Base-by-base conservation (phyloP, 352 stramenopile species). In the Phytophthora colocasiae region DNA sequence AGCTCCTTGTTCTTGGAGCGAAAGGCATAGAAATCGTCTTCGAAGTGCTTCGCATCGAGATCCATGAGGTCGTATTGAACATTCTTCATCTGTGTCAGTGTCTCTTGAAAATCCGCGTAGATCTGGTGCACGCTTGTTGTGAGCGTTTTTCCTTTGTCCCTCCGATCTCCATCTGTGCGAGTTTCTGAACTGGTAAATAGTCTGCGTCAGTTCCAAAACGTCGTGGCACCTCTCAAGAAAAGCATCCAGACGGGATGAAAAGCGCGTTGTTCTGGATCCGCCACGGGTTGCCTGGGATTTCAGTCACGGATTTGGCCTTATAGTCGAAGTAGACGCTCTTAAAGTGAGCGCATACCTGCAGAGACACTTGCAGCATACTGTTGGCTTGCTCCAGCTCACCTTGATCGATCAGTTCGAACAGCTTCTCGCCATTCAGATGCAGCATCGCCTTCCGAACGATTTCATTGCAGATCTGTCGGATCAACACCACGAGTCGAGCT, bases 261-360 rank as follows among this genome's bases (percentile, higher is more conserved):
- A 98, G 44, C 11, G 92, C 91, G 48, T 97, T 97, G 71, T 97
- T 97, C 60, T 97, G 92, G 24, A 97, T 87, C 2, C 84, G 80
- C 92, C 93, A 98, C 22, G 89, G 88, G 48, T 97, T 97, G 8
- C 78, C 70, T 1, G 90, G 90, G 2, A 92, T 89, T 32, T 98
- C 88, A 0, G 77, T 69, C 4, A 82, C 78, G 0, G 90, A 93
- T 41, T 91, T 91, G 3, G 84, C 87, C 60, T 97, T 97, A 83
- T 97, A 97, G 63, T 96, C 89, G 57, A 97, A 97, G 69, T 97
- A 98, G 1, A 95, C 86, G 17, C 83, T 89, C 69, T 98, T 98
- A 60, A 97, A 97, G 32, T 87, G 77, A 1, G 88, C 91, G 55
- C 92, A 95, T 1, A 97, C 87, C 36, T 91, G 78, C 4, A 98